Percentiles rank a stretch among this genome's conserved stretches.
Evolutionary conservation across 768 basidiomycete genomes (phyloP).

Genomic region (Chiua virens): DNA sequence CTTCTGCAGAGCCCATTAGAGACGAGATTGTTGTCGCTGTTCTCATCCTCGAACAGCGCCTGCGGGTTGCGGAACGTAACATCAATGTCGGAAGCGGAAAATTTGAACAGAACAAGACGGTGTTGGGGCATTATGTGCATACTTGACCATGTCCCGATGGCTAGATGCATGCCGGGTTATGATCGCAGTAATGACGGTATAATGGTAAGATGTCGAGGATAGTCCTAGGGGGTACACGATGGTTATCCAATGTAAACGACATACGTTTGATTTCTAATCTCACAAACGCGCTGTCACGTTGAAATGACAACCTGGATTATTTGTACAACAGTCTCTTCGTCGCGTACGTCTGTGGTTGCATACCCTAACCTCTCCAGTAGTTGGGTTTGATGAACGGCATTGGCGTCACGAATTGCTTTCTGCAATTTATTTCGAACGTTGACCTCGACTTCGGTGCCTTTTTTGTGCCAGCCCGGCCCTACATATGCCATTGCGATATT

Average conservation of each 20-base stretch:
- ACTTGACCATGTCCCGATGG: not conserved
- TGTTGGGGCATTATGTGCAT: constrained; percentile 6
- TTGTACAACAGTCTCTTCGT: no score
- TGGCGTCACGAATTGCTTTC: constrained; percentile 65
- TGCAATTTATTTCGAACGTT: constrained; percentile 82
- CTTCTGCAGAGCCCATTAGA: constrained; percentile 1
- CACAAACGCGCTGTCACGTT: no score
- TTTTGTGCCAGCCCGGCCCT: constrained; percentile 79
- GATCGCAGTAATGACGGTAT: no score
- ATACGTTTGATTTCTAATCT: no score
- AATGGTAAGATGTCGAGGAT: no score
- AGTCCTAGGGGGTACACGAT: no score
- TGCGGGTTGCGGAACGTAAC: constrained; percentile 9
- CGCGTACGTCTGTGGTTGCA: no score
- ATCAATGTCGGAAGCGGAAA: constrained; percentile 8
- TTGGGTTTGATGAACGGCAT: constrained; percentile 89
- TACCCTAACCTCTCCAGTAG: constrained; percentile 66
- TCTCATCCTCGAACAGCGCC: constrained; percentile 16
- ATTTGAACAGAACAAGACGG: constrained; percentile 11
- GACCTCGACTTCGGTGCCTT: constrained; percentile 80
- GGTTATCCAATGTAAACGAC: no score
- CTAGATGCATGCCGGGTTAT: no score
- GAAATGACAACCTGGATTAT: no score
- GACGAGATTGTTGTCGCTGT: constrained; percentile 14
- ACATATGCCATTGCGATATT: constrained; percentile 99